phyloP scores from a whole-genome alignment of 306 rosid genomes.

The Fagus crenata region DNA sequence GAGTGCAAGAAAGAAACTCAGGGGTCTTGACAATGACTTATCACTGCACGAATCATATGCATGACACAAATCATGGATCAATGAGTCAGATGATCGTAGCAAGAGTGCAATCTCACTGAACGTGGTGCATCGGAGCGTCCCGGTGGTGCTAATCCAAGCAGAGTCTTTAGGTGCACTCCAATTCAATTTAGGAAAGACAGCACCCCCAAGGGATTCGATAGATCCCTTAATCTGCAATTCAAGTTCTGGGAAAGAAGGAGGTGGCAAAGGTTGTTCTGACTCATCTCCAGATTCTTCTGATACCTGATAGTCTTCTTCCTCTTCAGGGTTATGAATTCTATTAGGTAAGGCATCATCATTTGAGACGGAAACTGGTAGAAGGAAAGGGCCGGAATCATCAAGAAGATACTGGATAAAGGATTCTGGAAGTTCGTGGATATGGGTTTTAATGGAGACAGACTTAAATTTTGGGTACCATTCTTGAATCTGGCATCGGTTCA shows the following conservation, averaged over 20 bases:
- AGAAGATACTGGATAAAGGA: slow-evolving; percentile 67
- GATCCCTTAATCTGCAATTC: slow-evolving; percentile 66
- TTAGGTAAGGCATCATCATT: slow-evolving; percentile 85
- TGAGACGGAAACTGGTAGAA: slow-evolving; percentile 63
- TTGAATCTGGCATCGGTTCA: slow-evolving; percentile 67
- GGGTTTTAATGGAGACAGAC: slow-evolving; percentile 58
- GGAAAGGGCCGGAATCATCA: slow-evolving; percentile 64
- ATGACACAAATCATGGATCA: slow-evolving; percentile 75
- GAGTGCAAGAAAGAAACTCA: slow-evolving; percentile 62
- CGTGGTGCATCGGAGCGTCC: slow-evolving; percentile 54
- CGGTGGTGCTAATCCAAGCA: slow-evolving; percentile 69
- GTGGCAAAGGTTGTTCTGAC: slow-evolving; percentile 46
- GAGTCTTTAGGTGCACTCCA: slow-evolving; percentile 93
- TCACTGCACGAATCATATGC: slow-evolving; percentile 74
- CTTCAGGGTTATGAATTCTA: slow-evolving; percentile 57
- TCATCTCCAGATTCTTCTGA: slow-evolving; percentile 65
- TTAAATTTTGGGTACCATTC: slow-evolving; percentile 80
- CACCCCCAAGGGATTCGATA: slow-evolving; percentile 68
- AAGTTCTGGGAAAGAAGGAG: slow-evolving; percentile 75
- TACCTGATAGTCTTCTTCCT: slow-evolving; percentile 66
- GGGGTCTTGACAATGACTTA: slow-evolving; percentile 53
- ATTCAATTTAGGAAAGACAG: slow-evolving; percentile 74
- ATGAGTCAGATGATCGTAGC: slow-evolving; percentile 71
- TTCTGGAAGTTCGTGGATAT: slow-evolving; percentile 69
- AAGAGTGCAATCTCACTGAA: slow-evolving; percentile 74